Base-by-base conservation (phyloP, 306 rosid species). In the Elaeagnus macrophylla region DNA sequence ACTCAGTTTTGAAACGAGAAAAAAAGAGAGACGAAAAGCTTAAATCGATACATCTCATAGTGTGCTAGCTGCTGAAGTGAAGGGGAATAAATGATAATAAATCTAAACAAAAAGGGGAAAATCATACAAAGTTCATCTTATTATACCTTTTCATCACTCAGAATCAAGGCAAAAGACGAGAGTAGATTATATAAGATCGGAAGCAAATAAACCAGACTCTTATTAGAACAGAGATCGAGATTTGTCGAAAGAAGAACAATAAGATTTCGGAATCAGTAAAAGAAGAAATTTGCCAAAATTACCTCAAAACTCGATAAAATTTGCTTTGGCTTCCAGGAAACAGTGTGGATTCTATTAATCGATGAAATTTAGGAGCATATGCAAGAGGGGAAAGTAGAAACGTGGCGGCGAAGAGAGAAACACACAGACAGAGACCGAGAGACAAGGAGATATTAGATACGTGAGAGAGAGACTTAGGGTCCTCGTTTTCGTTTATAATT, bases 361-460 rank as follows among this genome's bases (percentile, higher is more conserved):
- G 37, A 19, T 64, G 59, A 57, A 66, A 66, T 47, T 67, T 54
- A 39, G 40, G 60, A n/a, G 61, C 53, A 58, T 53, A 68, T 70
- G 70, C 42, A 11, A 18, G 50, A 48, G 49, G 42, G 51, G 56
- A 32, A 56, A 49, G 41, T 39, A 64, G 54, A 37, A 57, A 46
- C 13, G 73, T 40, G 78, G 51, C 59, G 52, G 69, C 48, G 59
- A 3, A 52, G 47, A 54, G 50, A 62, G 66, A 57, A 39, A 56
- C 56, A 32, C 51, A 65, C 40, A 56, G 36, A 54, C 68, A 64
- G 52, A 54, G 62, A 10, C 46, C 46, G 14, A 17, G 43, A 51
- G 37, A 16, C 10, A 46, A 11, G 37, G 18, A 19, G 57, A 51
- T 14, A 61, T 48, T 37, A 56, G 61, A 68, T 12, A 35, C 17